These are phyloP conservation scores for Panaeolus cyanescens DNA, from an alignment of 768 basidiomycete genomes.

Conservation along the genomic window DNA sequence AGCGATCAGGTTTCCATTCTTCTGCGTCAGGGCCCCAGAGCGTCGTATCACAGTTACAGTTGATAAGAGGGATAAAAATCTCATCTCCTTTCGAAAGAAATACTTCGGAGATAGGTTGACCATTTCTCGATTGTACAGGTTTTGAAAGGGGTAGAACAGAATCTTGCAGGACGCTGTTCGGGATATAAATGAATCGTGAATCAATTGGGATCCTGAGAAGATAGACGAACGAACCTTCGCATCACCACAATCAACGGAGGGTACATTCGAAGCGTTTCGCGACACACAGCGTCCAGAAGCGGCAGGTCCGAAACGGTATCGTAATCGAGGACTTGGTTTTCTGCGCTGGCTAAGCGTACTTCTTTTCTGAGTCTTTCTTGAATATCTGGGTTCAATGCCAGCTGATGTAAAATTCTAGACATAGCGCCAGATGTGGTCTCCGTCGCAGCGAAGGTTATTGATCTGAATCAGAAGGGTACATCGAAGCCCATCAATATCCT, in stretches of 20 bases:
- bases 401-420: slow-evolving; percentile 33
- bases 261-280: slow-evolving; percentile 41
- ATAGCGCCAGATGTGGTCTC: slow-evolving; percentile 48
- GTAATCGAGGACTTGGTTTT: slow-evolving; percentile 31
- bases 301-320: slow-evolving; percentile 38
- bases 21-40: slow-evolving; percentile 39
- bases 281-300: slow-evolving; percentile 38
- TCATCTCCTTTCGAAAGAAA: slow-evolving; percentile 39
- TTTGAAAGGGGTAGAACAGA: slow-evolving; percentile 31
- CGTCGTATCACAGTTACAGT: slow-evolving; percentile 28
- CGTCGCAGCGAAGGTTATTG: slow-evolving; percentile 36
- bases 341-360: slow-evolving; percentile 24
- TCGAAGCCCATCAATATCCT: too few relatives aligned
- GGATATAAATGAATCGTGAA: neutral
- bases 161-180: slow-evolving; percentile 23
- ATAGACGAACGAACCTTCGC: slow-evolving; percentile 15
- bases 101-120: slow-evolving; percentile 34
- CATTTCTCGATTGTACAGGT: slow-evolving; percentile 37
- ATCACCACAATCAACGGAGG: slow-evolving; percentile 15
- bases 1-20: slow-evolving; percentile 42
- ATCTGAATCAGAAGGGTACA: slow-evolving; percentile 9
- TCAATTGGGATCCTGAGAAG: neutral
- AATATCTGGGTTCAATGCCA: slow-evolving; percentile 29
- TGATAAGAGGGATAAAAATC: slow-evolving; percentile 34
- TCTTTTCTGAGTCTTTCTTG: slow-evolving; percentile 40